Evolutionary conservation across 352 stramenopile species (phyloP).

Genomic region (Phytophthora macrochlamydospora): DNA sequence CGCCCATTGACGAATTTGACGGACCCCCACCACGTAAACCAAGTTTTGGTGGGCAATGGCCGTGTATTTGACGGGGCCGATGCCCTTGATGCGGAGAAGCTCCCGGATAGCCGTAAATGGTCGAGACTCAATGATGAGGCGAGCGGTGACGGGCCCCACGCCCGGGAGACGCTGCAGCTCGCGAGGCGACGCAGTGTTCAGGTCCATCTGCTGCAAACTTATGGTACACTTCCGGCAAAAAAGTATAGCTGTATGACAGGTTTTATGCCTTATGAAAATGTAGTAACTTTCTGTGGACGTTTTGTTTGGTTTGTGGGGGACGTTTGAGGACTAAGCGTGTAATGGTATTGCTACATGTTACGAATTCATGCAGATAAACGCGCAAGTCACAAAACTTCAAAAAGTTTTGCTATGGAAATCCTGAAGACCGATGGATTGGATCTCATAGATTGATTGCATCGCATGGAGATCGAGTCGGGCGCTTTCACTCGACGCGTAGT

Average conservation of each 20-base stretch:
- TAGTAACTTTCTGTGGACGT: no score
- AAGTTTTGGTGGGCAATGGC: constrained; percentile 25
- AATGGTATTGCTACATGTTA: no score
- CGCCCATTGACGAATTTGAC: not conserved
- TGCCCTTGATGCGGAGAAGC: constrained; percentile 48
- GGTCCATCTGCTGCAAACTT: constrained; percentile 31
- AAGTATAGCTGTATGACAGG: constrained; percentile 79
- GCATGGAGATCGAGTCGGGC: not conserved
- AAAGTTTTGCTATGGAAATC: constrained; percentile 28
- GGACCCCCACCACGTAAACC: constrained; percentile 20
- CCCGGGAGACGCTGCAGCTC: constrained; percentile 50
- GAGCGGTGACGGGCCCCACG: constrained; percentile 43
- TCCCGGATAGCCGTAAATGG: constrained; percentile 47
- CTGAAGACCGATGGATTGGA: not conserved
- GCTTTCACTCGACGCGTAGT: not conserved
- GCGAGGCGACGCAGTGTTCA: constrained; percentile 30
- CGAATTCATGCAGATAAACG: not conserved
- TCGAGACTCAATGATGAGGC: constrained; percentile 46
- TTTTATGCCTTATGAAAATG: not conserved
- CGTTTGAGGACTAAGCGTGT: no score
- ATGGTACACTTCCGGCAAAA: constrained; percentile 47
- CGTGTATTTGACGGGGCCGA: constrained; percentile 44
- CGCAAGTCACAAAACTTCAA: not conserved
- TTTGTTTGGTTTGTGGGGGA: no score
- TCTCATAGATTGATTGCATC: not conserved